These are phyloP conservation scores for Aspergillus leporis DNA, from an alignment of 495 filamentous ascomycete species.

Conservation along the genomic window DNA sequence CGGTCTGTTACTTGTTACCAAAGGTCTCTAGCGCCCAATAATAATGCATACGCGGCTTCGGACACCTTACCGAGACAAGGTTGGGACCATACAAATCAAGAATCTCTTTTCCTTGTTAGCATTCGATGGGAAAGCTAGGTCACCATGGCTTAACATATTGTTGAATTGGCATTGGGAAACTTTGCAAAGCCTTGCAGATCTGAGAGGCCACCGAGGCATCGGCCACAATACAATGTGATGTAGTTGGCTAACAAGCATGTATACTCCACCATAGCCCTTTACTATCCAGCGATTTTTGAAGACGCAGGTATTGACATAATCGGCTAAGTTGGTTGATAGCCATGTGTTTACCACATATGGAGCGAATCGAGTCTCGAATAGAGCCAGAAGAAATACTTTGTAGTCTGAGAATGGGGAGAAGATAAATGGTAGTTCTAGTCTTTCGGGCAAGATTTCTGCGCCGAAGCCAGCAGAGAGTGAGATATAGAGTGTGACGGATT, in stretches of 20 bases:
- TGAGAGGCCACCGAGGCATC: conserved; percentile 36
- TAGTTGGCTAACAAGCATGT: conserved; percentile 39
- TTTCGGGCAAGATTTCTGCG: conserved; percentile 28
- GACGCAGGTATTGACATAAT: conserved; percentile 1
- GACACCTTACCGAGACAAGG: conserved; percentile 35
- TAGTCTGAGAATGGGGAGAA: conserved; percentile 31
- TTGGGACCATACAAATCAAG: conserved; percentile 50
- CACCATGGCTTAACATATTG: conserved; percentile 30
- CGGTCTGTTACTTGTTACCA: conserved; percentile 21
- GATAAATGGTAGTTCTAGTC: conserved; percentile 34
- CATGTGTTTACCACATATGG: conserved; percentile 8
- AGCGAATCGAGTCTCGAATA: conserved; percentile 8
- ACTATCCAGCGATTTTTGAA: conserved; percentile 27
- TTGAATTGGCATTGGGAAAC: conserved; percentile 45
- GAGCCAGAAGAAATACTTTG: conserved; percentile 30
- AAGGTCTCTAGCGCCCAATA: not conserved
- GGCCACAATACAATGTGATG: conserved; percentile 40
- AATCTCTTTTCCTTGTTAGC: conserved; percentile 23
- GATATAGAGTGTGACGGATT: not conserved
- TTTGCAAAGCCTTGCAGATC: conserved; percentile 33
- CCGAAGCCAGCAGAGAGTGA: not conserved
- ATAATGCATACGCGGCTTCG: not conserved
- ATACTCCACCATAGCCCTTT: conserved; percentile 39
- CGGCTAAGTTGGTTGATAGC: conserved; percentile 1
- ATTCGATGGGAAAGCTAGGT: not conserved